Conservation (phyloP, 805 yeast species). For the Candida silvicultrix region DNA sequence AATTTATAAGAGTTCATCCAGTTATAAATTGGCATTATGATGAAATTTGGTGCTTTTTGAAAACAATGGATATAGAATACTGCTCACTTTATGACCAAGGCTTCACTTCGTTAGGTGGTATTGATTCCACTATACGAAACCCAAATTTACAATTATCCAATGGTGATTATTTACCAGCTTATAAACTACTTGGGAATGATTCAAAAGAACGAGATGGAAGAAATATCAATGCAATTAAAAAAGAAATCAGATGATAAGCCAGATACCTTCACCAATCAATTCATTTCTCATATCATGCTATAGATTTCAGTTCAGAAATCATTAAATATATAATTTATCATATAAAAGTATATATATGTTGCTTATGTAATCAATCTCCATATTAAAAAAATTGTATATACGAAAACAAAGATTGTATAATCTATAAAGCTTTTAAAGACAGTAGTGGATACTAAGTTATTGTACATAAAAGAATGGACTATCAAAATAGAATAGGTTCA, state of each 20-base stretch:
- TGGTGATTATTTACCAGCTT: conserved; percentile 43
- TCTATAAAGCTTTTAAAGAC: too few species aligned
- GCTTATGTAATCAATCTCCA: too few species aligned
- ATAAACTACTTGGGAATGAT: conserved; percentile 50
- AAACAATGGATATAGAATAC: conserved; percentile 52
- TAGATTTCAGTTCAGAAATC: too few species aligned
- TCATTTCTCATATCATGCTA: too few species aligned
- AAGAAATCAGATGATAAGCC: not conserved
- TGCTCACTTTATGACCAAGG: conserved; percentile 78
- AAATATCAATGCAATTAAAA: not conserved
- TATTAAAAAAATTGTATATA: too few species aligned
- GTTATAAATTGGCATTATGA: conserved; percentile 81
- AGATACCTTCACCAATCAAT: too few species aligned
- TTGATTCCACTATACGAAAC: conserved; percentile 62
- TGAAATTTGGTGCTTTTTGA: conserved; percentile 80
- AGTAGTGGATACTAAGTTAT: too few species aligned
- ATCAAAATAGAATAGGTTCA: conserved; percentile 83
- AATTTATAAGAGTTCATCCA: conserved; percentile 79
- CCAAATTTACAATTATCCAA: conserved; percentile 40
- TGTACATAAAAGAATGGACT: too few species aligned
- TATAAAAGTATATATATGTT: too few species aligned
- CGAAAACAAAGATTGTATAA: too few species aligned
- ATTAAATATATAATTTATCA: too few species aligned
- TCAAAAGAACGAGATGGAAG: conserved; percentile 45
- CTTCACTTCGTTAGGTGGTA: conserved; percentile 86